Conservation (phyloP, 331 rosid genomes). For the Rosa hybrid region DNA sequence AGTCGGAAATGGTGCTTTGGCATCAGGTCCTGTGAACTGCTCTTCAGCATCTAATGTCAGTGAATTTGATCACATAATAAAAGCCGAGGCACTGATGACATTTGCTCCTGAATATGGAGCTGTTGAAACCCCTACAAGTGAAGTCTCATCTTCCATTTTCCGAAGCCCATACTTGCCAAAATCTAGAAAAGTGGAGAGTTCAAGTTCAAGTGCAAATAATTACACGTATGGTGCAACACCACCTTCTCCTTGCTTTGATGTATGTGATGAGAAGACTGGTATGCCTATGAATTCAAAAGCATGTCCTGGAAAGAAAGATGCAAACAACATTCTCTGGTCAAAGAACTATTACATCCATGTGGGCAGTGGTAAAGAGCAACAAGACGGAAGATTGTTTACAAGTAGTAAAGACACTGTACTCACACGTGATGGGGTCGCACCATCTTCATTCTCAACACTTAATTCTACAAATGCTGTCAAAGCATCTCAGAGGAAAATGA, state of each 20-base stretch:
- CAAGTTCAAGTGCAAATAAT: slow-evolving; percentile 66
- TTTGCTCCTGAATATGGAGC: slow-evolving; percentile 98
- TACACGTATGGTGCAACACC: slow-evolving; percentile 87
- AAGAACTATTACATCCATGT: slow-evolving; percentile 71
- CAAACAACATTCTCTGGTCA: slow-evolving; percentile 38
- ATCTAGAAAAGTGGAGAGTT: slow-evolving; percentile 66
- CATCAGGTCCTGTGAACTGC: slow-evolving; percentile 50
- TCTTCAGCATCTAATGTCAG: slow-evolving; percentile 54
- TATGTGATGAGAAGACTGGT: slow-evolving; percentile 69
- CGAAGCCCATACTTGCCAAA: slow-evolving; percentile 86
- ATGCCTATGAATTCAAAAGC: slow-evolving; percentile 46
- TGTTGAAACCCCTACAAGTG: slow-evolving; percentile 80
- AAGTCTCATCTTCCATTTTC: slow-evolving; percentile 71
- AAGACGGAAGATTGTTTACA: slow-evolving; percentile 44
- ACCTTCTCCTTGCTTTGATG: slow-evolving; percentile 75
- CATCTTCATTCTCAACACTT: slow-evolving; percentile 50
- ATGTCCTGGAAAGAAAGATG: slow-evolving; percentile 47
- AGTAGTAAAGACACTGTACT: slow-evolving; percentile 36
- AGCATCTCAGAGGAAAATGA: slow-evolving; percentile 54
- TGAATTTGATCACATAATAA: slow-evolving; percentile 86
- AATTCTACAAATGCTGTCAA: slow-evolving; percentile 59
- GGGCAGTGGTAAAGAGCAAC: slow-evolving; percentile 61
- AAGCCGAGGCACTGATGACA: slow-evolving; percentile 97
- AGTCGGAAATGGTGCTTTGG: slow-evolving; percentile 43
- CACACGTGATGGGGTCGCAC: slow-evolving; percentile 52